Percentiles rank a stretch among this genome's conserved stretches.
Conservation (phyloP, 176 grass and related monocot species). For the Juncus effusus region DNA sequence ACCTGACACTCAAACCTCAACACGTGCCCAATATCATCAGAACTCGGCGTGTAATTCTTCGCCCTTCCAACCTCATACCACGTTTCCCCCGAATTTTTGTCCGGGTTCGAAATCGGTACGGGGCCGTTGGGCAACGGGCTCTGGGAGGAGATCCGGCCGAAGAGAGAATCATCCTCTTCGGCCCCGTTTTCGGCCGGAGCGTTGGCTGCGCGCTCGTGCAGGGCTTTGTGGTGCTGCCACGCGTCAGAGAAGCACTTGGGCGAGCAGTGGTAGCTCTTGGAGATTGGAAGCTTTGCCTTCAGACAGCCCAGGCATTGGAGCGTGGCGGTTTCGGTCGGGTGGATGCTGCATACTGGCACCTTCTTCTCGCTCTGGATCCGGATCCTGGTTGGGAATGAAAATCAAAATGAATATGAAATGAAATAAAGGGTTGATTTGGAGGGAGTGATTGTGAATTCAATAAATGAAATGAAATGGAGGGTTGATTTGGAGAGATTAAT, state of each 20-base stretch:
- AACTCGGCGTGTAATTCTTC: conserved; percentile 72
- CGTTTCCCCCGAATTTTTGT: conserved; percentile 77
- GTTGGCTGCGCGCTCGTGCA: conserved; percentile 86
- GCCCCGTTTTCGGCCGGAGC: conserved; percentile 77
- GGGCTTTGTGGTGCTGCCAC: conserved; percentile 87
- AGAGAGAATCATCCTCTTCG: conserved; percentile 77
- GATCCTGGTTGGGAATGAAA: conserved; percentile 55
- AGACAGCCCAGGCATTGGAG: conserved; percentile 90
- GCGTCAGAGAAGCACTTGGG: conserved; percentile 91
- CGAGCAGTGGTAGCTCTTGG: conserved; percentile 93
- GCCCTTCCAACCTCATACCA: conserved; percentile 82
- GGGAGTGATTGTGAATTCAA: not conserved
- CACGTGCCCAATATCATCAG: conserved; percentile 97
- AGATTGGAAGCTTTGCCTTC: conserved; percentile 91
- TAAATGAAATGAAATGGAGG: conserved; percentile 12
- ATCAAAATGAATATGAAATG: conserved; percentile 2
- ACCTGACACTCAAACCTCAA: conserved; percentile 89
- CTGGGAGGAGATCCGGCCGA: conserved; percentile 45
- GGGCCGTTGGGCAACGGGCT: conserved; percentile 17
- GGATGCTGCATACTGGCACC: conserved; percentile 74
- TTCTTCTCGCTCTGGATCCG: conserved; percentile 85
- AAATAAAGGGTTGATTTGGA: not conserved
- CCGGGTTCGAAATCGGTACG: conserved; percentile 35
- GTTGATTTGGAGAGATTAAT: not conserved
- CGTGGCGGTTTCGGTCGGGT: conserved; percentile 90